Evolutionary conservation across 768 basidiomycete species (phyloP).

Genomic region (Lentinula detonsa): DNA sequence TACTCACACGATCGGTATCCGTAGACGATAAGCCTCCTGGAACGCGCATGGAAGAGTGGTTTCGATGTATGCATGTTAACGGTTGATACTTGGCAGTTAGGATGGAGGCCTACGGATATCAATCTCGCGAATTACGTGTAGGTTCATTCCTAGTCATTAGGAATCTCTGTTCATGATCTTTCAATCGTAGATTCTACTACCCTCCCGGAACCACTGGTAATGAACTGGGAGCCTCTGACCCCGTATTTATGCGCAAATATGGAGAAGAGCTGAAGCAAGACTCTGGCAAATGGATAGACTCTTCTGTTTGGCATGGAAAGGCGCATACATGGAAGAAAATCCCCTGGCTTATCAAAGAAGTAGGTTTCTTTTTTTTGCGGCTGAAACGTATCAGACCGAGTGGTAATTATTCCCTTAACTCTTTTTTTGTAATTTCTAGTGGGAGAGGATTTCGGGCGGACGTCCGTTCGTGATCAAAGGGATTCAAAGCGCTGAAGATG

Average conservation of each 20-base stretch:
- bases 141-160: not conserved
- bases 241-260: slow-evolving; percentile 44
- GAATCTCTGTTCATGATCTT: not conserved
- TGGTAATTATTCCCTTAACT: not conserved
- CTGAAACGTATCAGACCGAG: not conserved
- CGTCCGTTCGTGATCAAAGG: slow-evolving; percentile 52
- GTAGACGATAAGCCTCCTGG: slow-evolving; percentile 38
- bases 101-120: slow-evolving; percentile 43
- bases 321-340: slow-evolving; percentile 49
- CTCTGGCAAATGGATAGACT: slow-evolving; percentile 43
- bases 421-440: slow-evolving; percentile 17
- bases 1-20: not conserved
- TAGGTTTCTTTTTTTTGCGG: slow-evolving; percentile 8
- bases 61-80: slow-evolving; percentile 44
- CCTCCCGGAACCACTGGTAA: slow-evolving; percentile 32
- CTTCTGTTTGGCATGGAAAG: slow-evolving; percentile 43
- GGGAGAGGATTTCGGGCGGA: slow-evolving; percentile 40
- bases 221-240: slow-evolving; percentile 41
- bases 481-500: slow-evolving; percentile 42
- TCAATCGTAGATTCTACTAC: slow-evolving; percentile 31
- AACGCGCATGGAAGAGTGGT: slow-evolving; percentile 39
- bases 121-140: slow-evolving; percentile 44
- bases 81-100: slow-evolving; percentile 46
- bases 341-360: slow-evolving; percentile 40
- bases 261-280: slow-evolving; percentile 32